phyloP scores from a whole-genome alignment of 371 early-diverging fungal genomes.

The Sporodiniella umbellata region DNA sequence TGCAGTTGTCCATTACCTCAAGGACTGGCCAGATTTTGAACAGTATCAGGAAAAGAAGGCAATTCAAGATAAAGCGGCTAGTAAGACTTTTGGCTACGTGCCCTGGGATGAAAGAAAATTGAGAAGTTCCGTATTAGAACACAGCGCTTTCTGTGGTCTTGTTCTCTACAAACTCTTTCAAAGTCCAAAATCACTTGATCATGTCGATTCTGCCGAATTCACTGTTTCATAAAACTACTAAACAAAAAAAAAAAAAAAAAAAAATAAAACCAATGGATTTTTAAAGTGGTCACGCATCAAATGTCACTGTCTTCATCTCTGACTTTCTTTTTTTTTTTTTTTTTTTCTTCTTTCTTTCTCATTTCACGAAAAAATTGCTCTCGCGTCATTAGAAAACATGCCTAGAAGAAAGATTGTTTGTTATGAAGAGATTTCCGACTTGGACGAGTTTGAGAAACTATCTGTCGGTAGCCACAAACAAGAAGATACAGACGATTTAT shows the following conservation, averaged over 20 bases:
- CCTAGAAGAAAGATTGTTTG: constrained; percentile 7
- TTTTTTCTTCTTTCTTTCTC: not conserved
- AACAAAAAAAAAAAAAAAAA: not conserved
- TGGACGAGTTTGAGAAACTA: constrained; percentile 9
- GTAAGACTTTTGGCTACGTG: constrained; percentile 20
- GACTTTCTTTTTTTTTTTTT: not conserved
- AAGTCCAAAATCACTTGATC: not conserved
- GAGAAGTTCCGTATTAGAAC: constrained; percentile 6
- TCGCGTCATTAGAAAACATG: too few relatives aligned
- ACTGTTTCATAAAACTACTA: not conserved
- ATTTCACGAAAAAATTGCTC: not conserved
- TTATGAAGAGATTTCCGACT: constrained; percentile 15
- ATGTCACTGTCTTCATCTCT: not conserved
- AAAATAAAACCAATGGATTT: not conserved
- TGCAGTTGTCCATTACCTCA: constrained; percentile 6
- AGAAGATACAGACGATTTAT: constrained; percentile 11
- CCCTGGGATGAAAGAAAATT: constrained; percentile 23
- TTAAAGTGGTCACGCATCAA: too few relatives aligned
- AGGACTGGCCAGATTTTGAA: constrained; percentile 12
- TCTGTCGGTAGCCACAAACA: constrained; percentile 1
- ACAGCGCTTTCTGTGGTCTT: constrained; percentile 29
- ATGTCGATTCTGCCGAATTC: not conserved
- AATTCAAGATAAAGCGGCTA: not conserved
- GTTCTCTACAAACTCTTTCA: constrained; percentile 10
- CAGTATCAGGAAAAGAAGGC: constrained; percentile 12